Evolutionary conservation across 768 basidiomycete genomes (phyloP), one percentile per base, ranked within the genome.

Genomic region (Kwoniella botswanensis): DNA sequence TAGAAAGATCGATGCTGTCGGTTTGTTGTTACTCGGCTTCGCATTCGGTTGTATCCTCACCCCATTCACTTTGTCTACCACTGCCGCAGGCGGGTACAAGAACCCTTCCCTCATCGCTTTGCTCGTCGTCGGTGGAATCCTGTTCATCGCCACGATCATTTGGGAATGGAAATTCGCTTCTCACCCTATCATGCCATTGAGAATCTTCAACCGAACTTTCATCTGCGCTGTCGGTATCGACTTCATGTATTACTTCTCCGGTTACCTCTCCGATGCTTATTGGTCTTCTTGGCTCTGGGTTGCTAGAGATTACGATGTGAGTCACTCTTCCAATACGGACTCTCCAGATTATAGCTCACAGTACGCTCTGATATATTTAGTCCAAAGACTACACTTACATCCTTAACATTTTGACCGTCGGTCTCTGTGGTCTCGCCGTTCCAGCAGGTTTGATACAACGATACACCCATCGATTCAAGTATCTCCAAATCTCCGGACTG

Each of bases 121-220:
- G 18, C 56, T 71, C 46, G 71, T 86, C 54, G 79, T 88, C 46
- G 87, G 88, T 22, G 81, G 79, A 6, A 53, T 88, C 13, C 71
- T 86, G 42, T 78, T 88, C 68, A 73, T 84, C 55, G 78, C 74
- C 41, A 81, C 82, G 71, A 70, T 64, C 22, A 26, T 78, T 22
- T 85, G 82, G 81, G 84, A 85, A 62, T 70, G 75, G 67, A 68
- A 70, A 35, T 78, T 79, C 67, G 84, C 84, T 17, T 74, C 76
- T 60, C 75, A 79, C 67, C 84, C 84, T 7, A 72, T 84, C 68
- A 79, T 84, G 77, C 78, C 84, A 21, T 63, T 70, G 35, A 81
- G 84, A 53, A 76, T 84, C 68, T 76, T 83, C 56, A 85, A 85
- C 79, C 73, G 78, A 52, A 80, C 83, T 17, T 83, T 84, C 70